Percentiles rank a stretch among this genome's conserved stretches.
Evolutionary conservation across 805 yeast species (phyloP).

Genomic region (Metschnikowia cubensis): DNA sequence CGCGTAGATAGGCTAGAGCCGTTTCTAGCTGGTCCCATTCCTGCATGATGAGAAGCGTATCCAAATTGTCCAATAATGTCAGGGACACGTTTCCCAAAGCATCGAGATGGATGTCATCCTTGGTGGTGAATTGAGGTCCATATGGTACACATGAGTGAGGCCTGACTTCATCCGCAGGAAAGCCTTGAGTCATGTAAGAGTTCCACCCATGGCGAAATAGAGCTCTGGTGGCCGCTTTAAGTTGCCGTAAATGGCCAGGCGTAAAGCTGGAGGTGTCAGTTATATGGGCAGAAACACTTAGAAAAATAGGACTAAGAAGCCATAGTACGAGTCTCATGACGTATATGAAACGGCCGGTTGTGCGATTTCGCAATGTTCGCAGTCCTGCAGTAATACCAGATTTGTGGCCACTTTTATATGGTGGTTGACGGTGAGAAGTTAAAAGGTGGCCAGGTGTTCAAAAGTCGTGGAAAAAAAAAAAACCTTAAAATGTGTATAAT

Average conservation of each 20-base stretch:
- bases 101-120: constrained; percentile 64
- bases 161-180: constrained; percentile 75
- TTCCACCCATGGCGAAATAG: constrained; percentile 75
- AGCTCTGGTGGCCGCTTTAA: constrained; percentile 44
- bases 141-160: constrained; percentile 71
- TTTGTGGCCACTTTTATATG: no score
- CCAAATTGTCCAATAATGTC: constrained; percentile 75
- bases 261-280: constrained; percentile 28
- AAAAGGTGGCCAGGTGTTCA: no score
- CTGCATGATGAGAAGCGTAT: constrained; percentile 70
- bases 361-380: background rate
- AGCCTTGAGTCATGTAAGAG: constrained; percentile 64
- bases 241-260: constrained; percentile 30
- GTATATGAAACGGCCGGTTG: background rate
- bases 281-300: background rate
- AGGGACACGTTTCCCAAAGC: constrained; percentile 80
- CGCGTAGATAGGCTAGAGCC: constrained; percentile 26
- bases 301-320: background rate
- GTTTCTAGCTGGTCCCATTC: constrained; percentile 51
- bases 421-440: no score
- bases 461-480: no score
- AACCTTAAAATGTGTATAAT: no score
- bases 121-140: constrained; percentile 56
- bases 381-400: background rate
- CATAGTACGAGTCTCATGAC: background rate